Evolutionary conservation across 176 grass and related monocot genomes (phyloP).

Genomic region (Aegilops longissima): DNA sequence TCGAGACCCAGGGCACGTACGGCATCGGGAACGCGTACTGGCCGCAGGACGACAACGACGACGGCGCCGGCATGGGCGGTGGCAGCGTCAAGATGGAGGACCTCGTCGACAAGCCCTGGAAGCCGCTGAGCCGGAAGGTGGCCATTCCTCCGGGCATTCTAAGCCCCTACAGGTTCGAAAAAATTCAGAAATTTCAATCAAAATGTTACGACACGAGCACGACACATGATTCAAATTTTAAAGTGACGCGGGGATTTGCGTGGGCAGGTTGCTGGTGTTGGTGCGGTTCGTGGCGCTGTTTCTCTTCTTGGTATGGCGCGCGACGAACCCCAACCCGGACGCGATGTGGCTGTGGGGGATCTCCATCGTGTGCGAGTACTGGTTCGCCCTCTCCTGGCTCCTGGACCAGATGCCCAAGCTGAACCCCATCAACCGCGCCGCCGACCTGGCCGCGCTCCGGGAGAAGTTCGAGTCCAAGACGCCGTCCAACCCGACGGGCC

Average conservation of each 20-base stretch:
- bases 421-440: constrained; percentile 71
- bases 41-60: constrained; percentile 46
- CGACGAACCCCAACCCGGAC: constrained; percentile 63
- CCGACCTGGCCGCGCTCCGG: constrained; percentile 54
- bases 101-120: constrained; percentile 73
- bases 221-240: too few species aligned
- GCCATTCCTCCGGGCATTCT: constrained; percentile 49
- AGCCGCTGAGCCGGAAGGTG: constrained; percentile 68
- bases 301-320: constrained; percentile 69
- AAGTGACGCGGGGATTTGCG: background rate
- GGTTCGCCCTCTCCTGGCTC: constrained; percentile 85
- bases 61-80: background rate
- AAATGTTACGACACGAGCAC: background rate
- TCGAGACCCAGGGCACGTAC: constrained; percentile 81
- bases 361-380: constrained; percentile 80
- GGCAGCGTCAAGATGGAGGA: constrained; percentile 53
- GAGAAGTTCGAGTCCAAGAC: constrained; percentile 66
- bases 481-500: constrained; percentile 55
- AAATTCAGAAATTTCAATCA: background rate
- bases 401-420: constrained; percentile 89
- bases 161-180: constrained; percentile 56
- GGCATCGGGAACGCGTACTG: constrained; percentile 82
- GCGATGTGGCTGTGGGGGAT: constrained; percentile 81
- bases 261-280: constrained; percentile 55
- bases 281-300: constrained; percentile 55